Conservation (phyloP, 805 yeast species). For the Candida dajiaensis region DNA sequence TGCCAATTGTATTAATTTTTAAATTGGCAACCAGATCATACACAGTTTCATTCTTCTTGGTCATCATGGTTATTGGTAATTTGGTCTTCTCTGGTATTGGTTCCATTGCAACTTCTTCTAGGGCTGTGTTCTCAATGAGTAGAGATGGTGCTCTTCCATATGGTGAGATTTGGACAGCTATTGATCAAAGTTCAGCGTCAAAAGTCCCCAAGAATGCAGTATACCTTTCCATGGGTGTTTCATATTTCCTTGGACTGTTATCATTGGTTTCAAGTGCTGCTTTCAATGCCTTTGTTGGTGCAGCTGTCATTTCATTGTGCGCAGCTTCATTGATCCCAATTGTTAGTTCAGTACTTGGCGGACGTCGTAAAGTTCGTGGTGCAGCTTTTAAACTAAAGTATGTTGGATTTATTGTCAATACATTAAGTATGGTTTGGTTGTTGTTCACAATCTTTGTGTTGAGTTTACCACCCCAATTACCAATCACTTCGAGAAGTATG, state of each 20-base stretch:
- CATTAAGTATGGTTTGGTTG: conserved; percentile 56
- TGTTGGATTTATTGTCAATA: conserved; percentile 60
- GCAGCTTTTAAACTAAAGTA: conserved; percentile 58
- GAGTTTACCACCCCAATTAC: conserved; percentile 67
- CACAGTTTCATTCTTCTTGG: conserved; percentile 63
- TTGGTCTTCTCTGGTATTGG: conserved; percentile 74
- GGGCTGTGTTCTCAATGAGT: conserved; percentile 78
- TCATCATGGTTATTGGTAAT: conserved; percentile 61
- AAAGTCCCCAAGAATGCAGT: conserved; percentile 69
- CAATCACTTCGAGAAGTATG: conserved; percentile 37
- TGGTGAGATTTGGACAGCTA: conserved; percentile 57
- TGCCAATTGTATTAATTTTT: conserved; percentile 77
- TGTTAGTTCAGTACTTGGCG: conserved; percentile 51
- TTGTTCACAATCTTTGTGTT: conserved; percentile 50
- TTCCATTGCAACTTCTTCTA: conserved; percentile 72
- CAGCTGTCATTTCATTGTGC: conserved; percentile 70
- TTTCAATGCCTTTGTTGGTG: conserved; percentile 78
- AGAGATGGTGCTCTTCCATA: conserved; percentile 78
- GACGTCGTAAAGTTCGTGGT: conserved; percentile 56
- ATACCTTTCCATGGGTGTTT: conserved; percentile 54
- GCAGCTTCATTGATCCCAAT: conserved; percentile 77
- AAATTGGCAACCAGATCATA: conserved; percentile 64
- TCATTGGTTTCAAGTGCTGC: conserved; percentile 69
- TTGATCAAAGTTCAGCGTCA: conserved; percentile 48
- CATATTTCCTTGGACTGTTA: conserved; percentile 54